Conservation (phyloP, 805 yeast species). For the Candida sithepensis region DNA sequence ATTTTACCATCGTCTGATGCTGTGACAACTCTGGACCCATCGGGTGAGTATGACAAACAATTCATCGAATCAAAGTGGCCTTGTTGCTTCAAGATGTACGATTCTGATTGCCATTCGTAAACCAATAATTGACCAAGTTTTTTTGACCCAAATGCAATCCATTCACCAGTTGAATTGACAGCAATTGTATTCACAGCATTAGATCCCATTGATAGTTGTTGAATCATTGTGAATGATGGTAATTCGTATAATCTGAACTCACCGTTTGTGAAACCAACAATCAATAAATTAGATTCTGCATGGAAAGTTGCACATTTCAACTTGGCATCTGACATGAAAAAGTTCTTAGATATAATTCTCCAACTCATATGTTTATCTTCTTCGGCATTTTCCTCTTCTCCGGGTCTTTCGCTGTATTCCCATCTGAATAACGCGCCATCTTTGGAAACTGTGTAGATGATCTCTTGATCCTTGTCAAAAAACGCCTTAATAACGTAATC, state of each 20-base stretch:
- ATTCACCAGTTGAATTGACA: slow-evolving; percentile 84
- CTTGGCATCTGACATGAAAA: slow-evolving; percentile 65
- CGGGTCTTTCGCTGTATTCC: slow-evolving; percentile 70
- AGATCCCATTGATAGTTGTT: slow-evolving; percentile 89
- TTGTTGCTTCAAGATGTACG: slow-evolving; percentile 91
- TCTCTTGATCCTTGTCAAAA: slow-evolving; percentile 83
- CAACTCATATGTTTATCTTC: slow-evolving; percentile 55
- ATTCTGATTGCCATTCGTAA: slow-evolving; percentile 98
- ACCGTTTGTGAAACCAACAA: slow-evolving; percentile 87
- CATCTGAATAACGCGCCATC: slow-evolving; percentile 94
- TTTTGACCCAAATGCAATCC: slow-evolving; percentile 94
- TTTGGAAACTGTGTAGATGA: slow-evolving; percentile 84
- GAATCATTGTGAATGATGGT: slow-evolving; percentile 75
- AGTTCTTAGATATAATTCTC: slow-evolving; percentile 79
- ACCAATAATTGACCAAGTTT: slow-evolving; percentile 90
- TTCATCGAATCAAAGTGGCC: slow-evolving; percentile 94
- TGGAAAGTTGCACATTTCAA: slow-evolving; percentile 85
- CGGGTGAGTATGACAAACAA: slow-evolving; percentile 84
- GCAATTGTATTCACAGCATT: slow-evolving; percentile 79
- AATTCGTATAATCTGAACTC: slow-evolving; percentile 88
- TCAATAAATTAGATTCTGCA: slow-evolving; percentile 61
- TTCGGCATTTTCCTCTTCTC: slow-evolving; percentile 43
- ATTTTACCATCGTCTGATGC: slow-evolving; percentile 97
- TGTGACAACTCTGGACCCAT: slow-evolving; percentile 87
- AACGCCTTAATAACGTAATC: slow-evolving; percentile 86